These are phyloP conservation scores for Mycena venus DNA, from an alignment of 768 basidiomycete species.

Conservation along the genomic window DNA sequence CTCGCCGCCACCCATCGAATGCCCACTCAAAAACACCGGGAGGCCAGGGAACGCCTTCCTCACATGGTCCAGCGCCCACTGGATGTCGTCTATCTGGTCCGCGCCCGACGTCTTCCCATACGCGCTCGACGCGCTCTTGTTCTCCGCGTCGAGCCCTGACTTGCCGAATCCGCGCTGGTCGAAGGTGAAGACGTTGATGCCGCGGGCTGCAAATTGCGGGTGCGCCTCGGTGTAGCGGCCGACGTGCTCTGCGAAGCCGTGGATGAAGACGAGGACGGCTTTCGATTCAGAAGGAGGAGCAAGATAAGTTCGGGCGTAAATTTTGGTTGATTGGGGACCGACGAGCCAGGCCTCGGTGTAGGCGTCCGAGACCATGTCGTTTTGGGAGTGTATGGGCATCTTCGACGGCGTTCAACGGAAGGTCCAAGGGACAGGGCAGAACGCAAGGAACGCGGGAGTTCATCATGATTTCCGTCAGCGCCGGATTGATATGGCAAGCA, in stretches of 20 bases:
- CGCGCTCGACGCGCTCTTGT: constrained; percentile 66
- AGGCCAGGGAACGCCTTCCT: constrained; percentile 59
- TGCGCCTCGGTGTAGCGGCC: constrained; percentile 79
- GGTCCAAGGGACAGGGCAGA: neutral
- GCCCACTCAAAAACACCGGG: constrained; percentile 81
- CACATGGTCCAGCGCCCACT: constrained; percentile 72
- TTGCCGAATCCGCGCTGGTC: constrained; percentile 88
- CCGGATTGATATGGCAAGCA: too few species aligned
- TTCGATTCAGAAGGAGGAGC: constrained; percentile 55
- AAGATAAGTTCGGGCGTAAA: constrained; percentile 78
- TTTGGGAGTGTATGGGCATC: constrained; percentile 14
- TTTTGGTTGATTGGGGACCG: constrained; percentile 69
- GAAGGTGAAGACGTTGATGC: constrained; percentile 76
- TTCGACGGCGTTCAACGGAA: neutral
- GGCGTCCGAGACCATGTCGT: constrained; percentile 28
- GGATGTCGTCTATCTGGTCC: constrained; percentile 76
- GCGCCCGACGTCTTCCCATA: constrained; percentile 77
- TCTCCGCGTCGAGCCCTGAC: constrained; percentile 72
- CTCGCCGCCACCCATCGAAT: constrained; percentile 84
- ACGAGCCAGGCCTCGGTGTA: constrained; percentile 69
- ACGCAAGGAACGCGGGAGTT: neutral
- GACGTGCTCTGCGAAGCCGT: constrained; percentile 84
- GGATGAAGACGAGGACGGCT: constrained; percentile 76
- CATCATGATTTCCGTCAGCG: too few species aligned
- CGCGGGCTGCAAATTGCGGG: constrained; percentile 61